Percentiles rank a stretch among this genome's conserved stretches.
These are phyloP conservation scores for Stemphylium beticola DNA, from an alignment of 2,329 filamentous ascomycete species.

Conservation along the genomic window DNA sequence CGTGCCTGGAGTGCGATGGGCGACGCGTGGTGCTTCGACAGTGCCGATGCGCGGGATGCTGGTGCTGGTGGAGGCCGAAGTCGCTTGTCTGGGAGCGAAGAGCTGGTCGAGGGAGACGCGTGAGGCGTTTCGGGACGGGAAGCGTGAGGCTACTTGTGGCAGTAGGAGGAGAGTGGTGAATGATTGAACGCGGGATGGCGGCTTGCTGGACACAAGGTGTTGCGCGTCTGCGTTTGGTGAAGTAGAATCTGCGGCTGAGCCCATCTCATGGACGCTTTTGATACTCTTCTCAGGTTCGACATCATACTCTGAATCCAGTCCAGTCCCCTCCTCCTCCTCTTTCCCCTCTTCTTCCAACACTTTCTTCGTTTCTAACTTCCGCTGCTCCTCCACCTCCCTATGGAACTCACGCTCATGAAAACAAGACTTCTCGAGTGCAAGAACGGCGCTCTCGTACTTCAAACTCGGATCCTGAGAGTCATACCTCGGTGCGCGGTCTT, in stretches of 20 bases:
- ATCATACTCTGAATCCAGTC: neutral
- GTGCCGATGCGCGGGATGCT: neutral
- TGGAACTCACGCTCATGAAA: conserved; percentile 8
- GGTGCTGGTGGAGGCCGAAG: neutral
- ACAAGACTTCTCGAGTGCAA: conserved; percentile 17
- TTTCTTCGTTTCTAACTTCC: neutral
- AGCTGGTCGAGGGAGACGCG: neutral
- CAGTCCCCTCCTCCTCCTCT: neutral
- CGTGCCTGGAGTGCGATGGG: neutral
- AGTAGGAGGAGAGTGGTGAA: neutral
- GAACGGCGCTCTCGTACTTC: conserved; percentile 14
- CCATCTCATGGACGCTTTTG: neutral
- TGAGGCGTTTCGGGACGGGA: neutral
- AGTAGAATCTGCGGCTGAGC: neutral
- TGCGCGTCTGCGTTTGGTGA: neutral
- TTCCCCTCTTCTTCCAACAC: neutral
- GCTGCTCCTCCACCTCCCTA: conserved; percentile 7
- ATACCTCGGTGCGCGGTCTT: conserved; percentile 18
- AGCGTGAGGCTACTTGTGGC: neutral
- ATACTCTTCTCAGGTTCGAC: neutral
- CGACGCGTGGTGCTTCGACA: neutral
- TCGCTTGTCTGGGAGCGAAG: neutral
- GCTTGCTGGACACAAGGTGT: neutral
- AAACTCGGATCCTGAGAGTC: neutral
- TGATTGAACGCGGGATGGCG: neutral